Percentiles rank a stretch among this genome's conserved stretches.
Evolutionary conservation across 441 rosid species (phyloP).

Genomic region (Flueggea neowawraea): DNA sequence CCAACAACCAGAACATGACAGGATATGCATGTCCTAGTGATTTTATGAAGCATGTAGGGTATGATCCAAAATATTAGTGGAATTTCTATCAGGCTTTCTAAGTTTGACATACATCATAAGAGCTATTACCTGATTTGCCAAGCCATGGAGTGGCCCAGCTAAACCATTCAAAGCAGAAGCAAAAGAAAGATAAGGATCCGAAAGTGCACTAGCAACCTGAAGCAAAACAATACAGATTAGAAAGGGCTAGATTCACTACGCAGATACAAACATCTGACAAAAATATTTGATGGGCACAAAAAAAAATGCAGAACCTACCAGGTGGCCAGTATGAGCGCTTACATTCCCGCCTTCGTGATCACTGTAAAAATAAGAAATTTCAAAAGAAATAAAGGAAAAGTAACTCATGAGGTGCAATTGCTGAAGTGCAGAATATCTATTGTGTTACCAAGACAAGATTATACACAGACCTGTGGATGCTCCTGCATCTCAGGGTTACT

Average conservation of each 20-base stretch:
- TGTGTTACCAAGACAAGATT: neutral
- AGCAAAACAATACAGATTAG: constrained; percentile 9
- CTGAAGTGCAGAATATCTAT: neutral
- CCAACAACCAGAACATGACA: too few relatives aligned
- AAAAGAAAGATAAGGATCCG: constrained; percentile 97
- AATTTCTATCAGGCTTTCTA: too few relatives aligned
- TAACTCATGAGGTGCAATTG: neutral
- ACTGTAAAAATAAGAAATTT: too few relatives aligned
- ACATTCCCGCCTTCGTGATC: constrained; percentile 99
- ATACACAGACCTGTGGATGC: constrained; percentile 92
- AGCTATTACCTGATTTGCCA: constrained; percentile 89
- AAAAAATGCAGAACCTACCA: constrained; percentile 49
- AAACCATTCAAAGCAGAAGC: constrained; percentile 97
- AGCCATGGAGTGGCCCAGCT: constrained; percentile 99
- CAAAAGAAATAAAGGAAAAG: neutral
- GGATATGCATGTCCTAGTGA: too few relatives aligned
- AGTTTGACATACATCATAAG: too few relatives aligned
- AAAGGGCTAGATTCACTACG: neutral
- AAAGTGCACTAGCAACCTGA: constrained; percentile 96
- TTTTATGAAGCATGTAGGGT: too few relatives aligned
- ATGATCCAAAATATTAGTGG: too few relatives aligned
- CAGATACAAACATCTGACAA: too few relatives aligned
- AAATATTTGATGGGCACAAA: too few relatives aligned
- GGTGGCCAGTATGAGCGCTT: constrained; percentile 98
- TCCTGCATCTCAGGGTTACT: constrained; percentile 85